These are phyloP conservation scores for Ophiocordyceps camponoti-leonardi DNA, from an alignment of 2,329 filamentous ascomycete genomes.

Conservation along the genomic window DNA sequence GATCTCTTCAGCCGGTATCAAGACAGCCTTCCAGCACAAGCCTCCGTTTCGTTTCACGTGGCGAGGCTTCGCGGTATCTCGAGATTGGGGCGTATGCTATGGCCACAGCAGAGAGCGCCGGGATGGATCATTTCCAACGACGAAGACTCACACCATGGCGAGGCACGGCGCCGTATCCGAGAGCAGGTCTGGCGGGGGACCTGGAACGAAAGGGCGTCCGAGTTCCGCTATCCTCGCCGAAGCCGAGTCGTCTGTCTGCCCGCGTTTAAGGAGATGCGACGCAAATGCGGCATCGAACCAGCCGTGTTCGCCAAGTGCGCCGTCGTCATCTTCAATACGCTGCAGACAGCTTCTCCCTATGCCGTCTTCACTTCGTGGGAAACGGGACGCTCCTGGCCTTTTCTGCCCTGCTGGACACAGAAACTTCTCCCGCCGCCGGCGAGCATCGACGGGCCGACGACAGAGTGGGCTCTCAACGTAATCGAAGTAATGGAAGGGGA, in stretches of 20 bases:
- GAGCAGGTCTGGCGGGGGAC: conserved; percentile 11
- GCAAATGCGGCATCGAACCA: conserved; percentile 8
- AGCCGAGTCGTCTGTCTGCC: conserved; percentile 13
- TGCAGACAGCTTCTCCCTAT: conserved; percentile 13
- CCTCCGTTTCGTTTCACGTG: conserved; percentile 13
- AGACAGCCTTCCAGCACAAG: conserved; percentile 10
- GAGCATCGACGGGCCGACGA: conserved; percentile 20
- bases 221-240: conserved; percentile 14
- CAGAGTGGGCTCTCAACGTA: conserved; percentile 19
- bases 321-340: conserved; percentile 15
- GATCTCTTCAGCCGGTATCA: conserved; percentile 15
- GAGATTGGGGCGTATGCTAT: conserved; percentile 12
- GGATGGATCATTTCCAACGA: conserved; percentile 17
- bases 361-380: conserved; percentile 18
- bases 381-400: conserved; percentile 18
- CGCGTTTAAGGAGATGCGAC: conserved; percentile 7
- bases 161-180: conserved; percentile 8
- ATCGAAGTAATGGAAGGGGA: conserved; percentile 9
- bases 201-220: conserved; percentile 9
- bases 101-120: conserved; percentile 15
- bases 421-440: conserved; percentile 15
- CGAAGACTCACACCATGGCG: conserved; percentile 4
- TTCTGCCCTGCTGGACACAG: conserved; percentile 17
- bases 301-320: conserved; percentile 14
- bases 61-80: conserved; percentile 17